Evolutionary conservation across 352 stramenopile genomes (phyloP), one percentile per base, ranked within the genome.

Genomic region (Globisporangium cystogenes): DNA sequence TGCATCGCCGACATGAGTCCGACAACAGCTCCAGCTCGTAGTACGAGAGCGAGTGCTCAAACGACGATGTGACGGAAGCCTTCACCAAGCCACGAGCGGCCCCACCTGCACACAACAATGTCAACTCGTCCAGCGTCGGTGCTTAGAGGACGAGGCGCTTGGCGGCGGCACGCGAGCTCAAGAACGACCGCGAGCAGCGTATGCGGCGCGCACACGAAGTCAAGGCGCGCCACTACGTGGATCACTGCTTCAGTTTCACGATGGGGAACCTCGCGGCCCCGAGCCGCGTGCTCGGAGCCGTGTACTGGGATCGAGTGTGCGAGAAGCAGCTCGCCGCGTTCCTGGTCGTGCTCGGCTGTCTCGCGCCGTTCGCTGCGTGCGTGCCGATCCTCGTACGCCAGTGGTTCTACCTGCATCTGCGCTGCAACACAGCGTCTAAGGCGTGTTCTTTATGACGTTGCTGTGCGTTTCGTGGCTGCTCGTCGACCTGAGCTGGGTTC

Each of bases 371-470:
- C 44, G 65, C 68, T 0, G 63, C 60, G 10, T 70, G 56, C 47
- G 47, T 67, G 0, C 65, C 65, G 16, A 62, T 77, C 20, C 53
- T 77, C 7, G 23, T 72, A 12, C 65, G 68, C 6, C 63, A 75
- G 49, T 78, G 69, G 63, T 56, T 78, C 43, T 75, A 78, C 29
- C 57, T 78, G 36, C 60, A 75, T 31, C 46, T 70, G 11, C 62
- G 65, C 14, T 36, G 74, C 2, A n/a, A n/a, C n/a, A n/a, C n/a
- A n/a, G n/a, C n/a, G n/a, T n/a, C n/a, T n/a, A n/a, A 64, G 23
- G 21, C 0, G 41, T 77, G 0, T 47, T 74, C 31, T 26, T 40
- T 8, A 58, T 59, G 51, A 55, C 51, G 14, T 43, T 56, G 14
- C 15, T 71, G n/a, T 68, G 61, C 50, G 44, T 60, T 2, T 46